These are phyloP conservation scores for Suhomyces canberraensis DNA, from an alignment of 805 yeast genomes.

Conservation along the genomic window DNA sequence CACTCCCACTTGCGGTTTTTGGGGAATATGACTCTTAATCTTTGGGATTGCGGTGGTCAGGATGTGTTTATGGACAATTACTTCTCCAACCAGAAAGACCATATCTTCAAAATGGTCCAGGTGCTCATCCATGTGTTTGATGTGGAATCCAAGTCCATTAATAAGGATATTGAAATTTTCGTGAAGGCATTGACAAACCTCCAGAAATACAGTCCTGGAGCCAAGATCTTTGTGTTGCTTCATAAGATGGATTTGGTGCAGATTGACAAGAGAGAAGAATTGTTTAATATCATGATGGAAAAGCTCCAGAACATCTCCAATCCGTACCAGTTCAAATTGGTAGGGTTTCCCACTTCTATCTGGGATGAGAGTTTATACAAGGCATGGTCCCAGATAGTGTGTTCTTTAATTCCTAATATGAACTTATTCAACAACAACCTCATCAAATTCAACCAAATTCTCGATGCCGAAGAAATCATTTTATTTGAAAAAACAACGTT, in stretches of 20 bases:
- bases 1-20: slow-evolving; percentile 90
- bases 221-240: slow-evolving; percentile 83
- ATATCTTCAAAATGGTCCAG: slow-evolving; percentile 92
- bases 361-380: slow-evolving; percentile 96
- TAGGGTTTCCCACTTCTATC: slow-evolving; percentile 91
- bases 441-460: slow-evolving; percentile 63
- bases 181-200: slow-evolving; percentile 77
- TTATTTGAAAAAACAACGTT: slow-evolving; percentile 93
- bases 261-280: slow-evolving; percentile 76
- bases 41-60: slow-evolving; percentile 99
- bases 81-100: slow-evolving; percentile 82
- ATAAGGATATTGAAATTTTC: slow-evolving; percentile 90
- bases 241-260: slow-evolving; percentile 97
- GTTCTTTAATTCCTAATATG: slow-evolving; percentile 93
- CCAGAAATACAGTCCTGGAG: slow-evolving; percentile 81
- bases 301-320: slow-evolving; percentile 72
- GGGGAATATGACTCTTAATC: slow-evolving; percentile 90
- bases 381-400: slow-evolving; percentile 96
- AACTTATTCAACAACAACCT: slow-evolving; percentile 72
- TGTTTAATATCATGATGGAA: slow-evolving; percentile 80
- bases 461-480: slow-evolving; percentile 86
- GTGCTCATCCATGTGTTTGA: slow-evolving; percentile 95
- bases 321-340: slow-evolving; percentile 59
- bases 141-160: slow-evolving; percentile 87
- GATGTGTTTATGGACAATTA: slow-evolving; percentile 96